Evolutionary conservation across 768 basidiomycete genomes (phyloP).

Genomic region (Leccinellum rugosiceps): DNA sequence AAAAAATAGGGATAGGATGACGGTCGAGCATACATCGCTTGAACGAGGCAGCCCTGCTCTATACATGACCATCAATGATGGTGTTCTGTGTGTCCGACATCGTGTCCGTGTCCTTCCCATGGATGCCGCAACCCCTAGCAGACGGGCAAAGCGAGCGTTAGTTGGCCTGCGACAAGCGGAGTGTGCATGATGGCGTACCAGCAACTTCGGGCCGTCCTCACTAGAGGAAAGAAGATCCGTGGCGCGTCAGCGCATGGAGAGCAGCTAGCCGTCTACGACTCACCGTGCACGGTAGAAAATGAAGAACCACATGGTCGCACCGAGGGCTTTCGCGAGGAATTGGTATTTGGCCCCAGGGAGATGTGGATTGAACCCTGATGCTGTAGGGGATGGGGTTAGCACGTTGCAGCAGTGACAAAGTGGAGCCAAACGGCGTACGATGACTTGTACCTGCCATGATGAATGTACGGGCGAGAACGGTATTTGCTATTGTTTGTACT

Average conservation of each 20-base stretch:
- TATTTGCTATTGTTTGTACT: constrained; percentile 27
- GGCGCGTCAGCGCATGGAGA: not conserved
- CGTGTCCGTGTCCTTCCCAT: constrained; percentile 61
- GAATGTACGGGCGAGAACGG: constrained; percentile 20
- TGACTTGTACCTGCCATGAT: constrained; percentile 34
- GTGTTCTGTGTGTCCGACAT: constrained; percentile 36
- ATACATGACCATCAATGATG: constrained; percentile 36
- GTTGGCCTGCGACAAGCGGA: not conserved
- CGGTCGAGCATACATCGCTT: constrained; percentile 12
- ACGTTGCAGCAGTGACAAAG: not conserved
- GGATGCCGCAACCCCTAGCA: constrained; percentile 57
- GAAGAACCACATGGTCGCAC: constrained; percentile 98
- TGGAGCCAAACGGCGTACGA: constrained; percentile 17
- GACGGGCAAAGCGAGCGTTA: not conserved
- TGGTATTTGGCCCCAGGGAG: constrained; percentile 73
- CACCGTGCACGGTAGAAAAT: constrained; percentile 95
- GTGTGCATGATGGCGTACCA: constrained; percentile 42
- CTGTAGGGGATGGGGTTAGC: constrained; percentile 30
- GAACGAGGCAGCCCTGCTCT: constrained; percentile 11
- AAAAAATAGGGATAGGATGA: not conserved
- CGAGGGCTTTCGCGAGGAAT: constrained; percentile 79
- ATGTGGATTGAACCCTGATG: constrained; percentile 85
- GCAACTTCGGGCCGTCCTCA: constrained; percentile 71
- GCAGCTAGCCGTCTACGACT: constrained; percentile 28
- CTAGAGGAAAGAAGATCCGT: constrained; percentile 34